Evolutionary conservation across 2,329 filamentous ascomycete genomes (phyloP).

Genomic region (Cadophora gregata): DNA sequence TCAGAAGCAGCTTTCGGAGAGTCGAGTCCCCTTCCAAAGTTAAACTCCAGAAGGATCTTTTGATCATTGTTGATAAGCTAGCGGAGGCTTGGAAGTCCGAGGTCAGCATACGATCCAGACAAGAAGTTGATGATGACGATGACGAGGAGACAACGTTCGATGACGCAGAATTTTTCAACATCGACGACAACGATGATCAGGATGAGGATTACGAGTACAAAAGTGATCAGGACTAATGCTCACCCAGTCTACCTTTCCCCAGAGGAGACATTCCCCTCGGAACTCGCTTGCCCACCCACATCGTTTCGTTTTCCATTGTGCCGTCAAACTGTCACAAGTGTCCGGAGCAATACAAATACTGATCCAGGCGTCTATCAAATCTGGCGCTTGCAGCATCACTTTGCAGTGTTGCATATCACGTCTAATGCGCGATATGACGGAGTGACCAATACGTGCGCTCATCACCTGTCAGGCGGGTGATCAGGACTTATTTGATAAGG

Average conservation of each 20-base stretch:
- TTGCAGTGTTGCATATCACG: neutral
- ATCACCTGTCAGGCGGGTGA: neutral
- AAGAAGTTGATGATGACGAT: constrained; percentile 2
- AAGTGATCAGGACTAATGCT: neutral
- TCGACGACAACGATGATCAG: neutral
- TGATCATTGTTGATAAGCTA: neutral
- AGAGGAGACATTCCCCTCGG: neutral
- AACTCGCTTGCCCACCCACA: neutral
- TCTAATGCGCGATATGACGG: neutral
- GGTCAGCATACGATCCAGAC: neutral
- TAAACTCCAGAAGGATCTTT: neutral
- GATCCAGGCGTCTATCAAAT: neutral
- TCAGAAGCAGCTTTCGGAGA: constrained; percentile 11
- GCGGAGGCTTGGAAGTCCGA: neutral
- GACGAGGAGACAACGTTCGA: constrained; percentile 4
- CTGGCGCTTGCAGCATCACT: neutral
- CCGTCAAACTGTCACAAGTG: neutral
- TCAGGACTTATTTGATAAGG: neutral
- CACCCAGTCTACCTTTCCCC: neutral
- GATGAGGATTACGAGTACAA: constrained; percentile 14
- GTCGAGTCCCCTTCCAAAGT: constrained; percentile 18
- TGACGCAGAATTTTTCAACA: neutral
- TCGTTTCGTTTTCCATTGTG: neutral
- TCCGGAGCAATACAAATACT: neutral
- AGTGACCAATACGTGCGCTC: neutral